phyloP scores from a whole-genome alignment of 768 basidiomycete genomes.

The Agaricus bisporus region DNA sequence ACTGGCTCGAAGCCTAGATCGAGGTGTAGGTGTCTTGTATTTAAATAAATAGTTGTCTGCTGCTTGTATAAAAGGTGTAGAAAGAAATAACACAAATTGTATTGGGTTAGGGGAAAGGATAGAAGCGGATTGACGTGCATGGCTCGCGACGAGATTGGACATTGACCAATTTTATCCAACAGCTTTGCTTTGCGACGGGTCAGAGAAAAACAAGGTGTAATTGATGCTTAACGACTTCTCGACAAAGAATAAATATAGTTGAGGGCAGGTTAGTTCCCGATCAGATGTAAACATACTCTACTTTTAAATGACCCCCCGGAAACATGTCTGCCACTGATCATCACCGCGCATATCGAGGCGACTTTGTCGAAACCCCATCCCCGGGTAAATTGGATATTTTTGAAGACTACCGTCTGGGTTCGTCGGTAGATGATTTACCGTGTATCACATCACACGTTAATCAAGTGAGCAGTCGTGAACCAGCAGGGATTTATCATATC shows the following conservation, averaged over 20 bases:
- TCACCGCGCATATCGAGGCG: constrained; percentile 34
- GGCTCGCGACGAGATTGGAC: too few species aligned
- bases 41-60: too few species aligned
- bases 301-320: neutral
- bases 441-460: neutral
- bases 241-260: neutral
- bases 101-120: too few species aligned
- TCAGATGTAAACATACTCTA: neutral
- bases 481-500: constrained; percentile 45
- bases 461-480: constrained; percentile 21
- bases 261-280: constrained; percentile 1
- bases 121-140: too few species aligned
- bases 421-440: constrained; percentile 6
- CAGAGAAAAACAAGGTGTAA: neutral
- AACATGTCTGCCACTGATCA: neutral
- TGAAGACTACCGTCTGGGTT: constrained; percentile 50
- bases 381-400: constrained; percentile 51
- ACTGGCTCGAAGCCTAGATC: constrained; percentile 50
- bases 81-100: too few species aligned
- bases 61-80: too few species aligned
- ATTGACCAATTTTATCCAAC: too few species aligned
- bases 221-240: neutral
- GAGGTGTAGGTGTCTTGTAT: neutral
- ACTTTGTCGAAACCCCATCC: constrained; percentile 50
- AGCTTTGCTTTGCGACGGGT: neutral